Evolutionary conservation across 192 early-diverging fungal species (phyloP).

Genomic region (Entomortierella lignicola): DNA sequence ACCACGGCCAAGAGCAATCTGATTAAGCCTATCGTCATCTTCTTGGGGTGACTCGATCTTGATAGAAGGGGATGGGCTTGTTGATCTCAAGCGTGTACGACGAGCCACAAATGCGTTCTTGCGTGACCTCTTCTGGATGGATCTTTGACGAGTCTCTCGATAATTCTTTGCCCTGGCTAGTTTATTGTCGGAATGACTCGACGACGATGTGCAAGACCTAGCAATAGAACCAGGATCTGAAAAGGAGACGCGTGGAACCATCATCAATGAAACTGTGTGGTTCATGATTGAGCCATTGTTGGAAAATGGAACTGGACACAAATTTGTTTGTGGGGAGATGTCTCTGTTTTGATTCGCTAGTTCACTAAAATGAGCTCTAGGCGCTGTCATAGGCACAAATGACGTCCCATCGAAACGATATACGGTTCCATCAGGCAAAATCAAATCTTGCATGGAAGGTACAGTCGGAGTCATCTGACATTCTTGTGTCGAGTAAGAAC

Average conservation of each 20-base stretch:
- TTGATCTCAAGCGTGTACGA: background rate
- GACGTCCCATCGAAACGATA: conserved; percentile 25
- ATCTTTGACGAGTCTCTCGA: background rate
- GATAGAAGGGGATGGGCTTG: conserved; percentile 9
- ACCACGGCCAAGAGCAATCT: background rate
- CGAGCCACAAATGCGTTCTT: background rate
- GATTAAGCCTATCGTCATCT: too few species aligned
- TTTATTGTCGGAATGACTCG: background rate
- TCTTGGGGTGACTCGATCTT: too few species aligned
- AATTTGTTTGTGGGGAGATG: background rate
- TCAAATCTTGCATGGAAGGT: background rate
- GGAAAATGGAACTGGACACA: background rate
- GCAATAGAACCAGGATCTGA: background rate
- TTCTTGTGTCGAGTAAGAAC: background rate
- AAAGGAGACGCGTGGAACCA: background rate
- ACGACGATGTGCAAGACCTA: background rate
- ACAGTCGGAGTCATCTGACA: background rate
- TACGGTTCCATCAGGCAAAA: conserved; percentile 27
- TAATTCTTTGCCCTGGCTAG: background rate
- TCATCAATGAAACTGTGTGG: background rate
- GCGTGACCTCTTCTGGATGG: background rate
- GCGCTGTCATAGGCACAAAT: background rate
- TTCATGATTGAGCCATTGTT: background rate
- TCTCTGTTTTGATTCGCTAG: background rate
- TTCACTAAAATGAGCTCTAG: conserved; percentile 8